Evolutionary conservation across 345 rosid species (phyloP), one percentile per base, ranked within the genome.

Genomic region (Eucalyptus victrix): DNA sequence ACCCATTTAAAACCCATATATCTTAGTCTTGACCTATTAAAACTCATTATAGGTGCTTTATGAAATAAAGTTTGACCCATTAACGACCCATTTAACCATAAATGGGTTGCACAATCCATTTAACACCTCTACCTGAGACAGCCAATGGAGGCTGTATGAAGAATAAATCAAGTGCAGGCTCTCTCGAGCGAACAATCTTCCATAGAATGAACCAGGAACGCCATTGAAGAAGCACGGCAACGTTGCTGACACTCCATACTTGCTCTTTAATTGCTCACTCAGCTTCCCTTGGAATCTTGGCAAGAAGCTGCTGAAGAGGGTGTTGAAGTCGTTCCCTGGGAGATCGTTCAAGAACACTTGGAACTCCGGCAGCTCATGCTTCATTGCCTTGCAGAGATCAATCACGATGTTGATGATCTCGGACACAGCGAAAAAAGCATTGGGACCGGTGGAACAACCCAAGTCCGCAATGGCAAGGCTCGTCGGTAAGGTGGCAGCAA

Each of bases 381-480:
- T 90, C 37, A 90, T 87, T 80, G 91, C 89, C 15, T 47, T 60
- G 88, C 94, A 86, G 17, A 92, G 45, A 14, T 47, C 80, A 21
- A 89, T 90, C 26, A 92, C 91, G 13, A 49, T 47, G 28, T 87
- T 86, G 87, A 95, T 90, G 30, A 95, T 88, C 86, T 92, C 92
- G 16, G 93, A 89, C 12, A 89, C 89, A 12, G 87, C 92, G 5
- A 90, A 89, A 2, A 96, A 90, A 17, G 98, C 92, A 93, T 95
- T 96, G 89, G 97, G 96, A 85, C 99, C 99, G 21, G 99, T 96
- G 50, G 99, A 96, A 91, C 99, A 96, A 9, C 99, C 99, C 88
- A 97, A 56, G 56, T 96, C 99, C 60, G 98, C 98, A 26, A 97
- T 93, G 87, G 91, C 90, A 76, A 97, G 49, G 54, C 91, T 94